These are phyloP conservation scores for Yarrowia phangngaensis DNA, from an alignment of 805 yeast genomes.

Conservation along the genomic window DNA sequence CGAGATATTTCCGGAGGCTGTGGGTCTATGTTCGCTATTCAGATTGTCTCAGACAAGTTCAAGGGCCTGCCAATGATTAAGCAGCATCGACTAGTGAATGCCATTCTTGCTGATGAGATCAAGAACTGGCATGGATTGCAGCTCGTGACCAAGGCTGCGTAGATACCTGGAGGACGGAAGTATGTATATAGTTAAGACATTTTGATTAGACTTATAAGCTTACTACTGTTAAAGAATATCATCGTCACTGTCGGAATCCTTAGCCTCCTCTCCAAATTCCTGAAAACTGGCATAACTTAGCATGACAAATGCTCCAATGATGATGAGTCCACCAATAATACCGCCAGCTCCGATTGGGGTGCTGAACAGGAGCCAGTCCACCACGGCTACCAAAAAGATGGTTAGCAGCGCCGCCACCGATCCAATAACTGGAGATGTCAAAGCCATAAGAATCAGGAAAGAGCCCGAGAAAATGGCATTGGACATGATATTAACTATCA, in stretches of 20 bases:
- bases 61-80: conserved; percentile 79
- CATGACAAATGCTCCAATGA: conserved; percentile 63
- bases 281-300: conserved; percentile 42
- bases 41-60: conserved; percentile 66
- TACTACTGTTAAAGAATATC: conserved; percentile 1
- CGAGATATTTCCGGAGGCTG: conserved; percentile 91
- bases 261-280: conserved; percentile 42
- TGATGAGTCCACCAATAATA: conserved; percentile 63
- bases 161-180: neutral
- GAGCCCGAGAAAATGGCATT: conserved; percentile 68
- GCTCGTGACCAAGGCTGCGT: conserved; percentile 59
- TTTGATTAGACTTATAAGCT: neutral
- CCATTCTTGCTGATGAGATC: conserved; percentile 76
- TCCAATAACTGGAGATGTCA: conserved; percentile 80
- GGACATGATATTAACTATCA: conserved; percentile 53
- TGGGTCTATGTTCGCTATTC: conserved; percentile 95
- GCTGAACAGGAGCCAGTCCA: conserved; percentile 68
- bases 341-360: conserved; percentile 54
- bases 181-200: conserved; percentile 15
- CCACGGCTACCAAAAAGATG: conserved; percentile 71
- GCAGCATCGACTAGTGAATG: conserved; percentile 88
- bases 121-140: conserved; percentile 94
- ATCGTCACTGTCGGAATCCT: conserved; percentile 33
- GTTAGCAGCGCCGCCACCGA: conserved; percentile 65
- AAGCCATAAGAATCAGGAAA: conserved; percentile 72